These are phyloP conservation scores for Pseudozyma sp. DNA, from an alignment of 1,284 basidiomycete genomes.

Conservation along the genomic window DNA sequence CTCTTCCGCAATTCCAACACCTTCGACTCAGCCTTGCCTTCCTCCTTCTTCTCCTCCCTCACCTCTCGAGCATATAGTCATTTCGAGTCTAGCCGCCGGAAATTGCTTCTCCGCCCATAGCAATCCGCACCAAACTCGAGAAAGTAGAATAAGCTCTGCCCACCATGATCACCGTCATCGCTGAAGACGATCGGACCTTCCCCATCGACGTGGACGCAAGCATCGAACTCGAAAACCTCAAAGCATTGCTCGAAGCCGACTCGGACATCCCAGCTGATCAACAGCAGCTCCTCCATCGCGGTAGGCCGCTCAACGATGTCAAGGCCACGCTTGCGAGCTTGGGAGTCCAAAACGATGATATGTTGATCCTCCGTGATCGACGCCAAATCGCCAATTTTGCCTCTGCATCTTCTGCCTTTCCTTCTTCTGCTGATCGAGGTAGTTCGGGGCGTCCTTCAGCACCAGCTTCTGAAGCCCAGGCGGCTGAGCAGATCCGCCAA, in stretches of 20 bases:
- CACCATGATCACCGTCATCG: constrained; percentile 64
- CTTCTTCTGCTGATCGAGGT: constrained; percentile 1
- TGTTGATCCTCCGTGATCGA: constrained; percentile 49
- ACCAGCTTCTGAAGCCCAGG: constrained; percentile 72
- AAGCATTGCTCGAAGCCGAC: constrained; percentile 63
- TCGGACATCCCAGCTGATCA: constrained; percentile 46
- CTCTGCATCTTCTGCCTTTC: constrained; percentile 2
- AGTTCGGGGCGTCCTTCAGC: neutral
- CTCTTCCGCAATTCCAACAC: neutral
- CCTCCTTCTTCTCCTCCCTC: constrained; percentile 1
- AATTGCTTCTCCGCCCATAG: neutral
- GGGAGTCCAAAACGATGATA: constrained; percentile 60
- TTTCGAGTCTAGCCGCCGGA: neutral
- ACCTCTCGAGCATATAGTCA: neutral
- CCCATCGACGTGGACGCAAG: constrained; percentile 59
- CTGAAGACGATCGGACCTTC: constrained; percentile 57
- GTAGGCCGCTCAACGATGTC: constrained; percentile 38
- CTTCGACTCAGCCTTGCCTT: constrained; percentile 7
- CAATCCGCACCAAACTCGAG: too few relatives aligned
- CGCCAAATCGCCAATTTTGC: neutral
- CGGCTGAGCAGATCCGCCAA: constrained; percentile 88
- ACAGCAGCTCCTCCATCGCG: constrained; percentile 53
- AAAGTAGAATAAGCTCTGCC: neutral
- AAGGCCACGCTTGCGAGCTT: constrained; percentile 49
- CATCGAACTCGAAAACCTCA: constrained; percentile 64